Evolutionary conservation across 345 rosid species (phyloP).

Genomic region (Excoecaria agallocha): DNA sequence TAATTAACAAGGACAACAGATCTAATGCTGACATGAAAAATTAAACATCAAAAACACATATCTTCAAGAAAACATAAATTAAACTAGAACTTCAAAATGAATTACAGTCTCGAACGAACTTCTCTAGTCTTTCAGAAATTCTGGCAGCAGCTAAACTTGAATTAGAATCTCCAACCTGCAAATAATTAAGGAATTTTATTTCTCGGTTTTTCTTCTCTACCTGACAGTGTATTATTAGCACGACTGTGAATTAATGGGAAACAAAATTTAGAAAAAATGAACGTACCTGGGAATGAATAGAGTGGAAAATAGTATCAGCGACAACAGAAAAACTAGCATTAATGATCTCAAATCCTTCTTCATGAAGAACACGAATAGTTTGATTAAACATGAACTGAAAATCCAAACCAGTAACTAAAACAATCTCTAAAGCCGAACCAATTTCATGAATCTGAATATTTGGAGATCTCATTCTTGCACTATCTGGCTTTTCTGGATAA

Average conservation of each 20-base stretch:
- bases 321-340: conserved; percentile 39
- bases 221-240: background rate
- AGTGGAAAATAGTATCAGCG: conserved; percentile 38
- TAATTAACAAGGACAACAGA: too few relatives aligned
- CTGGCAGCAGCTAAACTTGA: conserved; percentile 25
- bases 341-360: conserved; percentile 46
- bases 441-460: conserved; percentile 34
- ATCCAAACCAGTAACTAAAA: conserved; percentile 40
- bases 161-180: conserved; percentile 37
- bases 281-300: conserved; percentile 41
- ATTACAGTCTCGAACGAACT: conserved; percentile 27
- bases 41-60: too few relatives aligned
- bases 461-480: conserved; percentile 20
- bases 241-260: background rate
- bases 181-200: background rate
- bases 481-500: too few relatives aligned
- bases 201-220: background rate
- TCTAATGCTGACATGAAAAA: too few relatives aligned
- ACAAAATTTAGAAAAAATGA: background rate
- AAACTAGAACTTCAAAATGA: too few relatives aligned
- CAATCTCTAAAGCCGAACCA: conserved; percentile 41
- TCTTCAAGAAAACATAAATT: too few relatives aligned
- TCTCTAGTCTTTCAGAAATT: conserved; percentile 41
- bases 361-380: conserved; percentile 38
- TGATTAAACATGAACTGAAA: conserved; percentile 39